A percentile compares a stretch with the other conserved stretches of the same genome.
phyloP scores from a whole-genome alignment of 768 basidiomycete genomes.

The Gymnopilus junonius region DNA sequence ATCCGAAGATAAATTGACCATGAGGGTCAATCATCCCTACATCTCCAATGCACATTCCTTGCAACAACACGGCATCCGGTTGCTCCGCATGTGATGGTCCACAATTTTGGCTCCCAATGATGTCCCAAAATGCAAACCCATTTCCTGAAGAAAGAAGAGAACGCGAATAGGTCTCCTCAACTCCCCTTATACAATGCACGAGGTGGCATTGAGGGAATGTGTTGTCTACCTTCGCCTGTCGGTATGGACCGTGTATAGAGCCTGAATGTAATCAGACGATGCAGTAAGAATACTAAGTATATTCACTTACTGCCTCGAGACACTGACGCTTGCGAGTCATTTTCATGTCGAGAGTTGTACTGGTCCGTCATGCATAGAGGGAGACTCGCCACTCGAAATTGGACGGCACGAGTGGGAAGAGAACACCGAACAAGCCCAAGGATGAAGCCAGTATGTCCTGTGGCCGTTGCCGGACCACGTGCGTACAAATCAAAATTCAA shows the following conservation, averaged over 20 bases:
- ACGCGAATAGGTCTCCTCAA: conserved; percentile 4
- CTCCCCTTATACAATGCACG: not conserved
- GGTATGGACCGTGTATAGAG: conserved; percentile 4
- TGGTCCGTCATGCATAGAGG: not conserved
- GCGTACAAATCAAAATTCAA: no score
- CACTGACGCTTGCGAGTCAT: not conserved
- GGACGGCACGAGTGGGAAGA: not conserved
- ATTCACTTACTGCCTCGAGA: not conserved
- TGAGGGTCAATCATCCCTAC: conserved; percentile 9
- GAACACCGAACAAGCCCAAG: no score
- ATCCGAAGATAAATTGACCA: conserved; percentile 13
- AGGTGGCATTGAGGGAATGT: not conserved
- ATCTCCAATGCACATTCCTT: conserved; percentile 5
- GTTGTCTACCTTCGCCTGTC: not conserved
- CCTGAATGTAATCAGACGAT: not conserved
- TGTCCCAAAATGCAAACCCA: not conserved
- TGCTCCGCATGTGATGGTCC: not conserved
- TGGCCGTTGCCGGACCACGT: not conserved
- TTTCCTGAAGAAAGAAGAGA: not conserved
- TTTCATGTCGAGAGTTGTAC: not conserved
- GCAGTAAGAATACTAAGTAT: not conserved
- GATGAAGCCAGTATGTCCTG: no score
- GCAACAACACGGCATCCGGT: not conserved
- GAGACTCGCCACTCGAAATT: not conserved
- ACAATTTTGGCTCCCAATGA: not conserved